Evolutionary conservation across 129 eudicot genomes (phyloP).

Genomic region (Pulicaria dysenterica): DNA sequence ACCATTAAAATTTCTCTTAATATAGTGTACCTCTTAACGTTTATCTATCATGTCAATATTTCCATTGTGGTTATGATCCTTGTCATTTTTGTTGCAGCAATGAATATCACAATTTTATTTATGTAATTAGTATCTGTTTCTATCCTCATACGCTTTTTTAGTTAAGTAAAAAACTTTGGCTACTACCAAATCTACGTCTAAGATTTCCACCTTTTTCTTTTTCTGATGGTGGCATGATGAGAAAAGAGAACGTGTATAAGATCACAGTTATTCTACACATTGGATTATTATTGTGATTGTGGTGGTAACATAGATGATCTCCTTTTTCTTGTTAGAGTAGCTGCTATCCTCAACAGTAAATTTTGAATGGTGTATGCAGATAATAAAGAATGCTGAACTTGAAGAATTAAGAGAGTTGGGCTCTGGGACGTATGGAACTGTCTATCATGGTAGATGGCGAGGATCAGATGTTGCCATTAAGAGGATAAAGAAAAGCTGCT

Average conservation of each 20-base stretch:
- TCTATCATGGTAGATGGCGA: constrained; percentile 92
- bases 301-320: not conserved
- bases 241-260: not conserved
- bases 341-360: constrained; percentile 4
- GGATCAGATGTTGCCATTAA: constrained; percentile 96
- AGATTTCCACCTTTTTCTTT: not conserved
- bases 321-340: not conserved
- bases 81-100: too few relatives aligned
- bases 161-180: not conserved
- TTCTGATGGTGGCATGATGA: not conserved
- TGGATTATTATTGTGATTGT: not conserved
- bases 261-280: not conserved
- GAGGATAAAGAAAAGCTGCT: constrained; percentile 79
- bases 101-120: too few relatives aligned
- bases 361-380: constrained; percentile 46
- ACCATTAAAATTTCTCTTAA: not conserved
- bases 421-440: constrained; percentile 94
- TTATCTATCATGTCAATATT: not conserved
- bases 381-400: constrained; percentile 84
- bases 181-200: not conserved
- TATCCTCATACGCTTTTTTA: not conserved
- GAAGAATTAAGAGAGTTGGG: constrained; percentile 91
- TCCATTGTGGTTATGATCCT: not conserved
- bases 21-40: not conserved
- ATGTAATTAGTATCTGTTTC: not conserved